phyloP scores from a whole-genome alignment of 768 basidiomycete genomes.

The Collybia sordida region DNA sequence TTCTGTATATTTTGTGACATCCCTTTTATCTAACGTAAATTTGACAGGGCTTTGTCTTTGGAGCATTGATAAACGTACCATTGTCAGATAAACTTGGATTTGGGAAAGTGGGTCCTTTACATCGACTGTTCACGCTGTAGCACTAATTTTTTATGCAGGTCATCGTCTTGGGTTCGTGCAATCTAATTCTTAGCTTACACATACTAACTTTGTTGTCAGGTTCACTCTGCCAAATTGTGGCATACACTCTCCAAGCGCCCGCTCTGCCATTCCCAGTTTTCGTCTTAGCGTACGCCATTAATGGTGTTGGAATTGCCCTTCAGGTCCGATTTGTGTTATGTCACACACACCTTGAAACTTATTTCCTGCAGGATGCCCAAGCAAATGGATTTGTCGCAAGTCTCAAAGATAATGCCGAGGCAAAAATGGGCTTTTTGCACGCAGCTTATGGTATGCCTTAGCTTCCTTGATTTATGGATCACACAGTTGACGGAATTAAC shows the following conservation, averaged over 20 bases:
- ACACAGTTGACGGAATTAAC: neutral
- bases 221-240: slow-evolving; percentile 40
- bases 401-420: slow-evolving; percentile 51
- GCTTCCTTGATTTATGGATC: too few relatives aligned
- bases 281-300: slow-evolving; percentile 32
- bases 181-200: neutral
- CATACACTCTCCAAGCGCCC: slow-evolving; percentile 44
- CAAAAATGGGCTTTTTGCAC: slow-evolving; percentile 71
- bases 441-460: slow-evolving; percentile 53
- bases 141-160: slow-evolving; percentile 10
- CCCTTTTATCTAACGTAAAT: neutral
- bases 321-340: slow-evolving; percentile 23
- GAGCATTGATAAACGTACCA: slow-evolving; percentile 26
- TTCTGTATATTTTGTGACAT: neutral
- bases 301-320: slow-evolving; percentile 29
- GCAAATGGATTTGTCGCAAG: slow-evolving; percentile 69
- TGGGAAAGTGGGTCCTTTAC: slow-evolving; percentile 20
- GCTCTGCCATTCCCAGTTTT: slow-evolving; percentile 57
- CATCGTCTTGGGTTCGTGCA: slow-evolving; percentile 19
- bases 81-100: slow-evolving; percentile 26
- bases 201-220: slow-evolving; percentile 24
- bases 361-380: slow-evolving; percentile 56
- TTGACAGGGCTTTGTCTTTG: slow-evolving; percentile 26
- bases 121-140: neutral
- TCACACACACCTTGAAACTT: neutral